Percentiles rank a stretch among this genome's conserved stretches.
These are phyloP conservation scores for Fonsecaea pedrosoi DNA, from an alignment of 2,329 filamentous ascomycete species.

Conservation along the genomic window DNA sequence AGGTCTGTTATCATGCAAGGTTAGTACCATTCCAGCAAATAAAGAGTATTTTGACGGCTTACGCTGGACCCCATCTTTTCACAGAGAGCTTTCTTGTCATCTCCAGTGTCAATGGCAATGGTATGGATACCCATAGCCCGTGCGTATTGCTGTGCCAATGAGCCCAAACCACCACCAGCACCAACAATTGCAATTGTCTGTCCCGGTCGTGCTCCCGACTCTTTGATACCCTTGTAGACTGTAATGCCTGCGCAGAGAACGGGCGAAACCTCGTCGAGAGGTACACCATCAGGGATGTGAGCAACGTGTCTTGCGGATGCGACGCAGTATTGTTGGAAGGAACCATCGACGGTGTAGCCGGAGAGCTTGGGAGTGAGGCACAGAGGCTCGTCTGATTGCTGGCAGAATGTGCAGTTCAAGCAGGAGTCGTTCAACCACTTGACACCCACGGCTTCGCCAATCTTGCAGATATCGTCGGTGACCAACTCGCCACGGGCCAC, in stretches of 20 bases:
- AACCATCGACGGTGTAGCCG: slow-evolving; percentile 88
- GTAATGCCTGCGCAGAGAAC: slow-evolving; percentile 86
- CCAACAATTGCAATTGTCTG: slow-evolving; percentile 84
- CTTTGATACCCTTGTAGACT: slow-evolving; percentile 90
- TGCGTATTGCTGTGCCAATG: slow-evolving; percentile 82
- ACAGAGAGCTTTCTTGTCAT: slow-evolving; percentile 75
- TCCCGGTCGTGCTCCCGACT: slow-evolving; percentile 75
- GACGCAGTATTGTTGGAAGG: slow-evolving; percentile 91
- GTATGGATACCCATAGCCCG: slow-evolving; percentile 84
- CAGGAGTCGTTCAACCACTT: slow-evolving; percentile 94
- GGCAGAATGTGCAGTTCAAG: slow-evolving; percentile 82
- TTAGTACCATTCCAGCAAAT: slow-evolving; percentile 24
- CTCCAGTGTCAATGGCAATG: slow-evolving; percentile 82
- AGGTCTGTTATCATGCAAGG: slow-evolving; percentile 53
- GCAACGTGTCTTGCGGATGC: slow-evolving; percentile 86
- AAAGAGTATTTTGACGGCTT: slow-evolving; percentile 21
- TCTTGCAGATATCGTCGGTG: slow-evolving; percentile 67
- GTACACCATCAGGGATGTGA: slow-evolving; percentile 76
- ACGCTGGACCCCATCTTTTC: slow-evolving; percentile 70
- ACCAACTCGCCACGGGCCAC: slow-evolving; percentile 81
- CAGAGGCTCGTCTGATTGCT: slow-evolving; percentile 79
- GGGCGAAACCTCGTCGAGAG: slow-evolving; percentile 78
- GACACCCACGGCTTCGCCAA: slow-evolving; percentile 86
- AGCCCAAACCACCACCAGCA: slow-evolving; percentile 82
- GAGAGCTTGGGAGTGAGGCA: slow-evolving; percentile 78